phyloP scores from a whole-genome alignment of 768 basidiomycete species.

The Boletus pseudopeckii region DNA sequence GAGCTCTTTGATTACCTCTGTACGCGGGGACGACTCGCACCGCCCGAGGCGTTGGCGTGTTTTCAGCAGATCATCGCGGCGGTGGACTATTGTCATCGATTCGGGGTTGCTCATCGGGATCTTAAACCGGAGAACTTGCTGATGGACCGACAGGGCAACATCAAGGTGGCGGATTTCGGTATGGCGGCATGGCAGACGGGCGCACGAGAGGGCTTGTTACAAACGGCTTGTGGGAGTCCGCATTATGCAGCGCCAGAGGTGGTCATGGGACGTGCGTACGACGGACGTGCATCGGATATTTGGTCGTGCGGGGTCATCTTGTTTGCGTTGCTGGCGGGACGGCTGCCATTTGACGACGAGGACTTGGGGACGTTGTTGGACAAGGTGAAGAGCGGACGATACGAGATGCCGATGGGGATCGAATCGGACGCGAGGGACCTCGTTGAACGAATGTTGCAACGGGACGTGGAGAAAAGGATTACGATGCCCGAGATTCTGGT shows the following conservation, averaged over 20 bases:
- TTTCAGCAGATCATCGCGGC: conserved; percentile 94
- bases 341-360: conserved; percentile 92
- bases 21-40: conserved; percentile 65
- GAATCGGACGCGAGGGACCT: conserved; percentile 71
- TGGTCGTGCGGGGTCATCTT: conserved; percentile 97
- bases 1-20: conserved; percentile 94
- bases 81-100: conserved; percentile 90
- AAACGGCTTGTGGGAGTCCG: conserved; percentile 89
- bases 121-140: conserved; percentile 93
- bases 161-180: conserved; percentile 97
- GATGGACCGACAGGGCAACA: conserved; percentile 75
- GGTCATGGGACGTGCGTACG: conserved; percentile 75
- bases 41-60: conserved; percentile 73
- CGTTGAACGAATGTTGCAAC: conserved; percentile 75
- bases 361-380: conserved; percentile 73
- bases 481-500: conserved; percentile 75
- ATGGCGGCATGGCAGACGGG: conserved; percentile 90
- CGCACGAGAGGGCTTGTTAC: conserved; percentile 53
- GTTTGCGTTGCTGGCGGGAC: conserved; percentile 81
- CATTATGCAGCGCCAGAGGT: conserved; percentile 96
- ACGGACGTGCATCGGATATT: conserved; percentile 86
- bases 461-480: conserved; percentile 70
- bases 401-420: conserved; percentile 70
- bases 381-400: conserved; percentile 73
- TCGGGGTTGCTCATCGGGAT: conserved; percentile 92